Percentiles rank a stretch among this genome's conserved stretches.
Conservation (phyloP, 305 asterid genomes). For the Plantago coronopus region DNA sequence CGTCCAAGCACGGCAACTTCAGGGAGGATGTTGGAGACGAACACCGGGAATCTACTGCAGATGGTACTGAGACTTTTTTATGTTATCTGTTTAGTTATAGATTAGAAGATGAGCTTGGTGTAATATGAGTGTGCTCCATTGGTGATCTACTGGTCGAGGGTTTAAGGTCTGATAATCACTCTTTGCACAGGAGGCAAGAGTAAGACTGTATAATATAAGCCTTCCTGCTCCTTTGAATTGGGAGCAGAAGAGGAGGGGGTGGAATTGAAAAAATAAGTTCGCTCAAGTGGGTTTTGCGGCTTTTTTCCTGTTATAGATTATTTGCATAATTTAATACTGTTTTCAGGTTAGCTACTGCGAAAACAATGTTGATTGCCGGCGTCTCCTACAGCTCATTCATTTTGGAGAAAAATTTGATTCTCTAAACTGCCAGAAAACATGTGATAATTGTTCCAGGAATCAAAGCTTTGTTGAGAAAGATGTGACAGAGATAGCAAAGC, state of each 20-base stretch:
- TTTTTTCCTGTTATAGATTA: conserved; percentile 3
- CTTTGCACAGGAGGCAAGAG: too few species aligned
- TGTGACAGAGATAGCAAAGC: conserved; percentile 76
- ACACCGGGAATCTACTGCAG: conserved; percentile 79
- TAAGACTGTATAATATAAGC: too few species aligned
- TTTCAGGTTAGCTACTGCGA: conserved; percentile 95
- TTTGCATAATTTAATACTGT: conserved; percentile 20
- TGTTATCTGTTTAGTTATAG: conserved; percentile 15
- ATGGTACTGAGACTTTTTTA: conserved; percentile 53
- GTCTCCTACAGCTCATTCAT: conserved; percentile 89
- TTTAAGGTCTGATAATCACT: neutral
- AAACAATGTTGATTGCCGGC: conserved; percentile 91
- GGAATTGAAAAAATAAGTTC: too few species aligned
- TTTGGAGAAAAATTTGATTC: conserved; percentile 94
- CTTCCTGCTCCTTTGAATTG: too few species aligned
- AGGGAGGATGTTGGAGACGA: conserved; percentile 86
- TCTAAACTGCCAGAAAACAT: conserved; percentile 71
- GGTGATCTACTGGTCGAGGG: too few species aligned
- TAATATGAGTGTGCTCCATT: too few species aligned
- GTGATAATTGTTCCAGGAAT: conserved; percentile 82
- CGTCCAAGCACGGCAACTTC: conserved; percentile 51
- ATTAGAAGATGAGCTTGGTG: neutral
- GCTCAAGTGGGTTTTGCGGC: too few species aligned
- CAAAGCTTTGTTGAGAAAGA: conserved; percentile 73
- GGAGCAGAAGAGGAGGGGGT: too few species aligned